A percentile compares a stretch with the other conserved stretches of the same genome.
Conservation (phyloP, 2,329 filamentous ascomycete species). For the Fusarium sp. region DNA sequence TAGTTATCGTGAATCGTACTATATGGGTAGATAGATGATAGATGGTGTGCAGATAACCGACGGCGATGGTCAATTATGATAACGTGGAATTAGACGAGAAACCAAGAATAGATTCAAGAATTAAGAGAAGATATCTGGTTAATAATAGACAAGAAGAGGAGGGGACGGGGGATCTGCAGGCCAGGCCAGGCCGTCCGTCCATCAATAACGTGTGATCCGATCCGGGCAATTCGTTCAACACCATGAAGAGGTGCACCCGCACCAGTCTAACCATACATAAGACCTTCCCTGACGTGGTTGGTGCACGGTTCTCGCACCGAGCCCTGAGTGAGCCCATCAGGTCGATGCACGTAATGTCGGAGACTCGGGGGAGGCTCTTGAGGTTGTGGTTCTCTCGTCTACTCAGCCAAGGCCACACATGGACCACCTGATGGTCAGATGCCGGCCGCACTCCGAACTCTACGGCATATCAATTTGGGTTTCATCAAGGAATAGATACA, state of each 20-base stretch:
- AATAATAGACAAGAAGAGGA: slow-evolving; percentile 36
- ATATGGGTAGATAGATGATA: slow-evolving; percentile 16
- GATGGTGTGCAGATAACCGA: slow-evolving; percentile 15
- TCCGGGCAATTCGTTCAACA: slow-evolving; percentile 49
- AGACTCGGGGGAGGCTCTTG: slow-evolving; percentile 33
- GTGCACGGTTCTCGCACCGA: slow-evolving; percentile 48
- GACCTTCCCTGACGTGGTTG: slow-evolving; percentile 50
- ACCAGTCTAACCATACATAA: slow-evolving; percentile 48
- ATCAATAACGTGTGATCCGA: slow-evolving; percentile 50
- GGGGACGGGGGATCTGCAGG: slow-evolving; percentile 43
- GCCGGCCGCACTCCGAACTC: slow-evolving; percentile 39
- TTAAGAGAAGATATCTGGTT: slow-evolving; percentile 32
- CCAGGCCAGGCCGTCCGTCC: slow-evolving; percentile 10
- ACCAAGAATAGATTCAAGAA: slow-evolving; percentile 27
- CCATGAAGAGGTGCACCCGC: slow-evolving; percentile 47
- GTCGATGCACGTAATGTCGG: slow-evolving; percentile 47
- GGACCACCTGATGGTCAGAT: slow-evolving; percentile 47
- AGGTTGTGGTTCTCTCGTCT: slow-evolving; percentile 33
- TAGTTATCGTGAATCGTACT: slow-evolving; percentile 20
- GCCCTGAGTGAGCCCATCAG: slow-evolving; percentile 48
- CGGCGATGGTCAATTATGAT: slow-evolving; percentile 17
- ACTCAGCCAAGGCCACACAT: slow-evolving; percentile 45
- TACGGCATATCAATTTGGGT: slow-evolving; percentile 34
- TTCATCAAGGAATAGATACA: slow-evolving; percentile 35
- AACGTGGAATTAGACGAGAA: slow-evolving; percentile 19